A percentile compares a stretch with the other conserved stretches of the same genome.
phyloP scores from a whole-genome alignment of 2,329 filamentous ascomycete genomes.

The Aspergillus sp. region DNA sequence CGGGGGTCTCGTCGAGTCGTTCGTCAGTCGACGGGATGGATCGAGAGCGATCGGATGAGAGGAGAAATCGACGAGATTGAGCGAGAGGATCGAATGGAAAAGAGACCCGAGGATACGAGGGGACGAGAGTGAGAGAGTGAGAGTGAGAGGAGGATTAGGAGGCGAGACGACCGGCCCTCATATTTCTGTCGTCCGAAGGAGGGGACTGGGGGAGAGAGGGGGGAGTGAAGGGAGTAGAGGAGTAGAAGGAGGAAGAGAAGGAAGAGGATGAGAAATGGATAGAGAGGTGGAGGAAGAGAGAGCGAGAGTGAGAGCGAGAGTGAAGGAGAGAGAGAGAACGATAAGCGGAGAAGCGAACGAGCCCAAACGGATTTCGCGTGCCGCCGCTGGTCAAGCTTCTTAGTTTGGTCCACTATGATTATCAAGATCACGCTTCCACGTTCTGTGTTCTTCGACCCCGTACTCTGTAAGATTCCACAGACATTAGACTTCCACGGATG shows the following conservation, averaged over 20 bases:
- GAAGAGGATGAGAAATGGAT: not conserved
- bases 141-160: not conserved
- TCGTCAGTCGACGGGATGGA: too few relatives aligned
- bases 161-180: not conserved
- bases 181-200: conserved; percentile 2
- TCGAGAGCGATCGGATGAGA: not conserved
- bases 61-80: not conserved
- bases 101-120: not conserved
- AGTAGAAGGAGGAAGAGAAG: conserved; percentile 4
- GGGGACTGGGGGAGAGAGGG: not conserved
- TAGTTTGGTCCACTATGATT: conserved; percentile 7
- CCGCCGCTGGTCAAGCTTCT: conserved; percentile 33
- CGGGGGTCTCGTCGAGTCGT: too few relatives aligned
- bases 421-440: not conserved
- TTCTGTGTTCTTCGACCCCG: not conserved
- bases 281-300: not conserved
- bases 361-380: conserved; percentile 24
- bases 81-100: not conserved
- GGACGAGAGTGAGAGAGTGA: not conserved
- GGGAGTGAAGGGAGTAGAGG: conserved; percentile 5
- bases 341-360: conserved; percentile 27
- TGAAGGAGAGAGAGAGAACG: conserved; percentile 56
- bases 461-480: too few relatives aligned
- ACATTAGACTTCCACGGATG: not conserved
- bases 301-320: conserved; percentile 9